Percentiles rank a stretch among this genome's conserved stretches.
These are phyloP conservation scores for Stagonosporopsis vannaccii DNA, from an alignment of 2,329 filamentous ascomycete genomes.

Conservation along the genomic window DNA sequence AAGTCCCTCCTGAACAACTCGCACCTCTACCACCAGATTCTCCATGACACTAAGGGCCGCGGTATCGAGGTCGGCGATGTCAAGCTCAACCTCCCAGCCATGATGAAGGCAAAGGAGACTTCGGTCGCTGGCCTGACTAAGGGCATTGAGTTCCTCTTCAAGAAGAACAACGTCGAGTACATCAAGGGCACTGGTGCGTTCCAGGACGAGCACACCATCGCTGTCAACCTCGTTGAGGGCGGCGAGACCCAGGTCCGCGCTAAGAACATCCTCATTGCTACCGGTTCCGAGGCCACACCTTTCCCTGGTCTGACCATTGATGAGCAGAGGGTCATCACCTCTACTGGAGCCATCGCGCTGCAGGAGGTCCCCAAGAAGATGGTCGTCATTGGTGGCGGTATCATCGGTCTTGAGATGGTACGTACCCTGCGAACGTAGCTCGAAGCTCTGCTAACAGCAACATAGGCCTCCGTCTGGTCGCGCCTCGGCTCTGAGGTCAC, in stretches of 20 bases:
- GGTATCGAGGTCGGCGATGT: slow-evolving; percentile 98
- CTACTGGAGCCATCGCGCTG: slow-evolving; percentile 90
- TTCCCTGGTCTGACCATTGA: slow-evolving; percentile 97
- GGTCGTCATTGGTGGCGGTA: slow-evolving; percentile 96
- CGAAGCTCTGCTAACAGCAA: not conserved
- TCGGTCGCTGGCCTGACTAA: slow-evolving; percentile 91
- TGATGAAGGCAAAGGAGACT: slow-evolving; percentile 99
- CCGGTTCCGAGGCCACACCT: slow-evolving; percentile 91
- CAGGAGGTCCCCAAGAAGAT: slow-evolving; percentile 93
- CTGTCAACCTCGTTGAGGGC: slow-evolving; percentile 87
- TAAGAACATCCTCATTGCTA: slow-evolving; percentile 99
- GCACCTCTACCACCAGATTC: slow-evolving; percentile 94
- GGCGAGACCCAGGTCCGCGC: slow-evolving; percentile 85
- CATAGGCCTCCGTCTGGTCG: slow-evolving; percentile 87
- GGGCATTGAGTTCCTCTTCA: slow-evolving; percentile 96
- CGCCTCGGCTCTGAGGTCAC: slow-evolving; percentile 93
- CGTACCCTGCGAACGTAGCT: slow-evolving; percentile 20
- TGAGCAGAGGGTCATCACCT: slow-evolving; percentile 96
- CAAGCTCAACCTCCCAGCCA: slow-evolving; percentile 89
- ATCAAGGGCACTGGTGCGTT: slow-evolving; percentile 92
- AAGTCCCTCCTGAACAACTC: slow-evolving; percentile 99
- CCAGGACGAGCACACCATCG: slow-evolving; percentile 87
- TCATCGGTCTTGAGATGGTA: slow-evolving; percentile 98
- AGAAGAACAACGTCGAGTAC: slow-evolving; percentile 99
- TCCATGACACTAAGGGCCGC: slow-evolving; percentile 95